Evolutionary conservation across 2,329 filamentous ascomycete genomes (phyloP).

Genomic region (Cytospora leucostoma): DNA sequence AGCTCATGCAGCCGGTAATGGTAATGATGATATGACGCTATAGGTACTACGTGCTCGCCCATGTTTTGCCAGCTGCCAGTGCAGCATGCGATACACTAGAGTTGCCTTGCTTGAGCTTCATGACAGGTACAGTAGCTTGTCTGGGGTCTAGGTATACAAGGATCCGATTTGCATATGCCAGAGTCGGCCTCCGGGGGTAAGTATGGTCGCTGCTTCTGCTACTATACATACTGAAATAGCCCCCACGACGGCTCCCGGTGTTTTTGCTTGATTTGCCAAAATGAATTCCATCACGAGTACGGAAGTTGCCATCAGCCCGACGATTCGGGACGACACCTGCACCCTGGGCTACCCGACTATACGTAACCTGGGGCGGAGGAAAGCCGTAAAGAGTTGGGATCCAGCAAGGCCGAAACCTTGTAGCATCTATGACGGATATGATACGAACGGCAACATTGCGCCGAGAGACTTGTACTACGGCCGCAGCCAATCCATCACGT

Average conservation of each 20-base stretch:
- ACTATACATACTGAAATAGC: neutral
- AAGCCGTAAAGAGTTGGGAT: slow-evolving; percentile 7
- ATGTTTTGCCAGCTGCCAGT: neutral
- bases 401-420: slow-evolving; percentile 5
- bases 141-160: neutral
- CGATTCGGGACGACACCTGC: neutral
- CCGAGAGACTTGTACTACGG: neutral
- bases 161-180: slow-evolving; percentile 10
- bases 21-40: slow-evolving; percentile 1
- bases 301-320: neutral
- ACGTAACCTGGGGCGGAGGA: slow-evolving; percentile 4
- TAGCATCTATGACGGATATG: slow-evolving; percentile 1
- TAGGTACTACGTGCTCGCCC: slow-evolving; percentile 1
- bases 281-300: neutral
- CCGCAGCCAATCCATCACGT: neutral
- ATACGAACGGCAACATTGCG: neutral
- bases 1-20: slow-evolving; percentile 13
- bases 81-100: slow-evolving; percentile 10
- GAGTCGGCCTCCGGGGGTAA: neutral
- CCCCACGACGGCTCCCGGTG: neutral
- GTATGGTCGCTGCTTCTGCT: neutral
- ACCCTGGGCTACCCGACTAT: neutral
- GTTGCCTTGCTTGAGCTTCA: slow-evolving; percentile 11
- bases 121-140: neutral
- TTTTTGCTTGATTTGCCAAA: neutral